Evolutionary conservation across 2,329 filamentous ascomycete genomes (phyloP).

Genomic region (Fusarium falciforme): DNA sequence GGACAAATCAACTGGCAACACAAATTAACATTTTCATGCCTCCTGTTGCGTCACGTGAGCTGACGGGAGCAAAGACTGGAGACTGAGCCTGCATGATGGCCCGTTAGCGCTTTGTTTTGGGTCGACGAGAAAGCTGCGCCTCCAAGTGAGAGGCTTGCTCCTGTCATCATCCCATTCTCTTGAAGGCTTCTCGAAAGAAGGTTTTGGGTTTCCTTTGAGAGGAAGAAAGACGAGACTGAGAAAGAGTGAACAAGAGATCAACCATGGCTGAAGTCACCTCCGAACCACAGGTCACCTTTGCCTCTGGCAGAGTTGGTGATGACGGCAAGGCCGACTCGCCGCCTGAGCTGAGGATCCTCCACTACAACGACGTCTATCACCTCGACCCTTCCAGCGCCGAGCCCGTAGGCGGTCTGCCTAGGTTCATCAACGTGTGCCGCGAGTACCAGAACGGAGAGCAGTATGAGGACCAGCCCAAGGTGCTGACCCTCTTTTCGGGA

Average conservation of each 20-base stretch:
- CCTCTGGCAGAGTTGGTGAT: conserved; percentile 38
- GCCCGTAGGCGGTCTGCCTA: conserved; percentile 82
- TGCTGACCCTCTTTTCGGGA: conserved; percentile 87
- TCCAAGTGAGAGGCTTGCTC: conserved; percentile 14
- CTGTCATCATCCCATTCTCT: conserved; percentile 30
- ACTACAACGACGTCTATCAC: conserved; percentile 97
- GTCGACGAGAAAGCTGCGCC: conserved; percentile 32
- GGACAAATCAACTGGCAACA: conserved; percentile 31
- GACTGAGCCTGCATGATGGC: conserved; percentile 25
- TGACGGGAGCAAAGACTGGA: conserved; percentile 15
- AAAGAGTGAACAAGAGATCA: background rate
- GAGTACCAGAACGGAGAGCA: conserved; percentile 74
- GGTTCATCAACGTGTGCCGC: conserved; percentile 83
- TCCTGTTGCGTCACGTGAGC: conserved; percentile 28
- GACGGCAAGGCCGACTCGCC: conserved; percentile 30
- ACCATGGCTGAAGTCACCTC: conserved; percentile 41
- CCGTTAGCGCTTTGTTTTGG: conserved; percentile 29
- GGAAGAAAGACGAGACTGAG: background rate
- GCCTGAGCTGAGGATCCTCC: conserved; percentile 83
- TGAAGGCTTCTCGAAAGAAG: background rate
- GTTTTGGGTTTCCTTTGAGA: background rate
- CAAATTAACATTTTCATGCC: conserved; percentile 12
- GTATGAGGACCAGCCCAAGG: conserved; percentile 71
- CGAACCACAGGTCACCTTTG: conserved; percentile 44
- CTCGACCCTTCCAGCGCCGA: conserved; percentile 81